These are phyloP conservation scores for Metschnikowia kunwiensis DNA, from an alignment of 805 yeast species.

Conservation along the genomic window DNA sequence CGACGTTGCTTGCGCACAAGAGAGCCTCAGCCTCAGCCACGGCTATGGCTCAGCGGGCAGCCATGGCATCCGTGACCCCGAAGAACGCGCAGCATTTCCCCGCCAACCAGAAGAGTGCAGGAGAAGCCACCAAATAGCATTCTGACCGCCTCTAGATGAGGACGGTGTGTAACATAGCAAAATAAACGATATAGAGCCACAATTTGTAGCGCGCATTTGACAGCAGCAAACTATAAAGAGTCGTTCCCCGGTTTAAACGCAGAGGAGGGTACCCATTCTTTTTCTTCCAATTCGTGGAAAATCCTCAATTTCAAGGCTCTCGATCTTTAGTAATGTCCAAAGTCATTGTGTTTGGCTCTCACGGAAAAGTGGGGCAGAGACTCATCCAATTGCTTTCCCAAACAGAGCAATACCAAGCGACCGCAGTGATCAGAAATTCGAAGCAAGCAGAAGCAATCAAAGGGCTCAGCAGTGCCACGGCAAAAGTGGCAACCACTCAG, in stretches of 20 bases:
- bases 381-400: slow-evolving; percentile 36
- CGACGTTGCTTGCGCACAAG: slow-evolving; percentile 5
- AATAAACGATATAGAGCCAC: slow-evolving; percentile 10
- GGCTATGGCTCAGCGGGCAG: slow-evolving; percentile 1
- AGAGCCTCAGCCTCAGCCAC: slow-evolving; percentile 2
- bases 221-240: too few relatives aligned
- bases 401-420: slow-evolving; percentile 22
- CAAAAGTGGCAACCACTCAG: slow-evolving; percentile 28
- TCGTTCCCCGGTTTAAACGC: too few relatives aligned
- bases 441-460: slow-evolving; percentile 44
- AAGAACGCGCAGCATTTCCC: slow-evolving; percentile 7
- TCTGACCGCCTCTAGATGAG: slow-evolving; percentile 18
- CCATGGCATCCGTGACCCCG: slow-evolving; percentile 1
- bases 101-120: slow-evolving; percentile 8
- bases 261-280: too few relatives aligned
- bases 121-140: slow-evolving; percentile 3
- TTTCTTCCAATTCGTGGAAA: too few relatives aligned
- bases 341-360: slow-evolving; percentile 50
- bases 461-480: slow-evolving; percentile 31
- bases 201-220: slow-evolving; percentile 6
- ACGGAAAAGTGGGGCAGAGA: slow-evolving; percentile 56
- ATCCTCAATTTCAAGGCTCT: too few relatives aligned
- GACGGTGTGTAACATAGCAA: slow-evolving; percentile 16
- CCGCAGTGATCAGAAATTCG: slow-evolving; percentile 44
- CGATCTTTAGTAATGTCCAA: slow-evolving; percentile 4